Conservation (phyloP, 768 basidiomycete genomes). For the Podaxis mareebaensis region DNA sequence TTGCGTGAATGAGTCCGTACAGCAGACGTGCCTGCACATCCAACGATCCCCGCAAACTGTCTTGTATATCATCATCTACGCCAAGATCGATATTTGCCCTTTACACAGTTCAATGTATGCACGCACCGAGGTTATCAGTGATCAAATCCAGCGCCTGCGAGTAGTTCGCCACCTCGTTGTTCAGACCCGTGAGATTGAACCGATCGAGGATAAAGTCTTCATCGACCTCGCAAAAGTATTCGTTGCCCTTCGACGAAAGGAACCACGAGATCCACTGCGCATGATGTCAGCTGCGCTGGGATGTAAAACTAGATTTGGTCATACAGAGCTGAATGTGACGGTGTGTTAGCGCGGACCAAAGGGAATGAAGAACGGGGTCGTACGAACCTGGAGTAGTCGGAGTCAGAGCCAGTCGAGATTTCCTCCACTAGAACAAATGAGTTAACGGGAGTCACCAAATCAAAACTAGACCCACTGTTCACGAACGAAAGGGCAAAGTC, state of each 20-base stretch:
- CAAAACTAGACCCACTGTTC: no score
- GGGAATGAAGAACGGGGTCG: slow-evolving; percentile 11
- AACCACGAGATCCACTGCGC: slow-evolving; percentile 97
- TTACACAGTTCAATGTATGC: background rate
- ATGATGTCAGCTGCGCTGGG: background rate
- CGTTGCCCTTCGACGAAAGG: slow-evolving; percentile 94
- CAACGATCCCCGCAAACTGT: slow-evolving; percentile 87
- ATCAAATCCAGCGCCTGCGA: slow-evolving; percentile 93
- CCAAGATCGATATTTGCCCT: background rate
- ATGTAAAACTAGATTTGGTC: background rate
- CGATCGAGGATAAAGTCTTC: slow-evolving; percentile 98
- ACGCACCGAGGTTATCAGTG: slow-evolving; percentile 89
- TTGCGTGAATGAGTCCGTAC: slow-evolving; percentile 63
- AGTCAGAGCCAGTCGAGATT: slow-evolving; percentile 89
- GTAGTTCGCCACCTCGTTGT: slow-evolving; percentile 95
- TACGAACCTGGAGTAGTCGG: slow-evolving; percentile 90
- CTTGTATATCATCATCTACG: slow-evolving; percentile 90
- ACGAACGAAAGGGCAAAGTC: no score
- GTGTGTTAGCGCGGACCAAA: slow-evolving; percentile 16
- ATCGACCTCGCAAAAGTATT: slow-evolving; percentile 99
- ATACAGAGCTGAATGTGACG: slow-evolving; percentile 12
- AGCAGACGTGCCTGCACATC: slow-evolving; percentile 92
- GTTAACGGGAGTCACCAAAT: no score
- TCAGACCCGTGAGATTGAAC: slow-evolving; percentile 97
- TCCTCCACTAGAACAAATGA: slow-evolving; percentile 62